Evolutionary conservation across 139 green algal species (phyloP).

Genomic region (Haematococcus lacustris): DNA sequence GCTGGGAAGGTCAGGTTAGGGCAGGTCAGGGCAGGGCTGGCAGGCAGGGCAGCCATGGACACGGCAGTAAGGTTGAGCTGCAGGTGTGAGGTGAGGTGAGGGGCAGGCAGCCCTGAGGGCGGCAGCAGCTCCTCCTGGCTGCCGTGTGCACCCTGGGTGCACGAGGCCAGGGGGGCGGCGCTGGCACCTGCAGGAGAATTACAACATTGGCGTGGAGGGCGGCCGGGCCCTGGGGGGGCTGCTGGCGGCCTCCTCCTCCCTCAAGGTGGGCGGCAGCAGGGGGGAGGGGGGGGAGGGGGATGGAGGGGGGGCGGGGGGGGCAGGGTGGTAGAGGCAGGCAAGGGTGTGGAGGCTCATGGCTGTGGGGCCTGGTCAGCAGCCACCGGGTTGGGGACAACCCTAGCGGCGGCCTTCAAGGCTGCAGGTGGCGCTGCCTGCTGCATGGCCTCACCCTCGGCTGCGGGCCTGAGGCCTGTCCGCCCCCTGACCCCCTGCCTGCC

Average conservation of each 20-base stretch:
- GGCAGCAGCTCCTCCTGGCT: too few species aligned
- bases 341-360: neutral
- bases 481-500: neutral
- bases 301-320: too few species aligned
- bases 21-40: too few species aligned
- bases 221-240: constrained; percentile 18
- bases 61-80: too few species aligned
- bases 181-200: constrained; percentile 26
- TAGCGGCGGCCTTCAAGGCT: neutral
- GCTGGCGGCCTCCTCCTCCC: constrained; percentile 3
- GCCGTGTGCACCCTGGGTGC: too few species aligned
- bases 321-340: too few species aligned
- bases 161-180: too few species aligned
- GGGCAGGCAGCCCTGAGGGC: too few species aligned
- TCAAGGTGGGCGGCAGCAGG: constrained; percentile 6
- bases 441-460: neutral
- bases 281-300: neutral
- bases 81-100: too few species aligned
- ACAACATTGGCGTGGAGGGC: constrained; percentile 24
- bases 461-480: neutral
- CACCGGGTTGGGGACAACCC: neutral
- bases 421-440: neutral
- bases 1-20: too few species aligned
- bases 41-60: too few species aligned
- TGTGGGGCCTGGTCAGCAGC: neutral